Evolutionary conservation across 2,329 filamentous ascomycete genomes (phyloP).

Genomic region (Fusarium domesticum): DNA sequence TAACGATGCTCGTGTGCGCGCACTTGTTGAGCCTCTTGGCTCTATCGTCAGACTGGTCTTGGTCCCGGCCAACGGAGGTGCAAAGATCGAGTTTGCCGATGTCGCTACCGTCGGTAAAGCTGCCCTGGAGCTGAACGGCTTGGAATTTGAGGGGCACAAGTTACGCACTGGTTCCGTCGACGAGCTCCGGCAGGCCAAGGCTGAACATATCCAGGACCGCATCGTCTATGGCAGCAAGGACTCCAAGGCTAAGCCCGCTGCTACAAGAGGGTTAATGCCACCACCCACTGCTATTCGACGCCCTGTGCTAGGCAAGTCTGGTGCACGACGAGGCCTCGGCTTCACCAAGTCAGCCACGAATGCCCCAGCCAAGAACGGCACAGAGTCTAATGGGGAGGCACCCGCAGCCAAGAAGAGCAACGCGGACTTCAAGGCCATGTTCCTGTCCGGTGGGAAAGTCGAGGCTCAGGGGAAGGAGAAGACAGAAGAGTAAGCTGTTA

Average conservation of each 20-base stretch:
- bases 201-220: constrained; percentile 35
- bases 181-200: constrained; percentile 53
- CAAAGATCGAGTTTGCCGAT: constrained; percentile 77
- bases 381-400: constrained; percentile 28
- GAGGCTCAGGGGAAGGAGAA: constrained; percentile 9
- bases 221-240: constrained; percentile 32
- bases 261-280: constrained; percentile 40
- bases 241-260: constrained; percentile 21
- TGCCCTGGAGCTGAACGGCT: constrained; percentile 55
- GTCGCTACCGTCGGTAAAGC: constrained; percentile 70
- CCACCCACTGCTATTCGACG: constrained; percentile 44
- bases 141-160: constrained; percentile 52
- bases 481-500: constrained; percentile 3
- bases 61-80: constrained; percentile 78
- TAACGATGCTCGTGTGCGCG: constrained; percentile 78
- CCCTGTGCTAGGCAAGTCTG: constrained; percentile 40
- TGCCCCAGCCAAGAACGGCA: constrained; percentile 5
- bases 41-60: constrained; percentile 72
- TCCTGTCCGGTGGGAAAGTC: constrained; percentile 33
- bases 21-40: constrained; percentile 69
- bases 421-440: constrained; percentile 56
- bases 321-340: constrained; percentile 43
- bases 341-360: constrained; percentile 35
- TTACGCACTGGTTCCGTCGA: constrained; percentile 54
- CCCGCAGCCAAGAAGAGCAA: constrained; percentile 48